Base-by-base conservation (phyloP, 257 asterid species). In the Scutellaria galericulata region DNA sequence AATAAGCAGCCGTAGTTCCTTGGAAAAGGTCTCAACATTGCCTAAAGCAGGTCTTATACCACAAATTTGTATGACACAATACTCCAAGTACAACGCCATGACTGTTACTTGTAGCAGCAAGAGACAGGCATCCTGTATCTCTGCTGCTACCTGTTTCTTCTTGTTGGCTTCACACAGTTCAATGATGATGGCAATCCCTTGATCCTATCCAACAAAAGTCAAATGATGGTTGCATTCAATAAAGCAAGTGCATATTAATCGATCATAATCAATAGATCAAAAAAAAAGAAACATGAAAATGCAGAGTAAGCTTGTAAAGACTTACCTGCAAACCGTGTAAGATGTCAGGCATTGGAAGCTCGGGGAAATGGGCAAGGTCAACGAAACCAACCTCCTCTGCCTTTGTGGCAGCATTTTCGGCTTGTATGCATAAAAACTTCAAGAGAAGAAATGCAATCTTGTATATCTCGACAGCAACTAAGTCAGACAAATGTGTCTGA, bases 331-430 rank as follows among this genome's bases (percentile, higher is more conserved):
- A 82, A 42, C 96, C 95, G 63, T 92, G 98, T 56, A 95, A 84
- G 82, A 95, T 88, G 67, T 92, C 98, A 66, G 99, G 98, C 98
- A 92, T 87, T 41, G 99, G 98, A 10, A 95, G 87, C 86, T 95
- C 99, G 0, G 99, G 99, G 68, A 92, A 95, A 76, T 82, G 90
- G 42, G 95, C 88, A 71, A 85, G 85, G 80, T 95, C 97, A 45
- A 95, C 86, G 75, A 86, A 90, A 70, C 99, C 98, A 54, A 87
- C 87, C 76, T 88, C 99, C 83, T 90, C 96, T 1, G 95, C 98
- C 85, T 88, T 90, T 67, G 62, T 78, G 73, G 92, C 88, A 68
- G 96, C 93, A 68, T 79, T 80, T 82, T 92, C 91, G 54, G 94
- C 93, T 83, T 95, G 97, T 68, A 83, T 75, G 81, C 97, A 90